These are phyloP conservation scores for Plectranthus barbatus DNA, from an alignment of 257 asterid species.

Conservation along the genomic window DNA sequence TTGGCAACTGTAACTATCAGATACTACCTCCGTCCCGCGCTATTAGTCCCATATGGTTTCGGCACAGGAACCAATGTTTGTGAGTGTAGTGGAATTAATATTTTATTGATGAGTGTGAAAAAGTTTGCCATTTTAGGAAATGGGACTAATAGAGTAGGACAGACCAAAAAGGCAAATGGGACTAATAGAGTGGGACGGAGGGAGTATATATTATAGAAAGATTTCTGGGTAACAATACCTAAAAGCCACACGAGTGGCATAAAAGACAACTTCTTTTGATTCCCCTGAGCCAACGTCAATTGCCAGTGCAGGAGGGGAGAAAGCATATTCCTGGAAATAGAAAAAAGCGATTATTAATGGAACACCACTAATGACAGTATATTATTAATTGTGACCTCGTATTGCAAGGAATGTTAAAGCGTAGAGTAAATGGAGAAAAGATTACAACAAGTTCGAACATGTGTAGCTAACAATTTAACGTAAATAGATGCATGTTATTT, in stretches of 20 bases:
- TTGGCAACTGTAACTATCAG: neutral
- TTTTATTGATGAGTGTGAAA: no score
- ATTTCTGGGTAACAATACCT: slow-evolving; percentile 38
- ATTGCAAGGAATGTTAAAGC: slow-evolving; percentile 4
- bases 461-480: slow-evolving; percentile 4
- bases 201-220: slow-evolving; percentile 2
- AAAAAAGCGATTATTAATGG: slow-evolving; percentile 15
- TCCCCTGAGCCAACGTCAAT: slow-evolving; percentile 91
- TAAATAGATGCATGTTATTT: neutral
- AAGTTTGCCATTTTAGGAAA: no score
- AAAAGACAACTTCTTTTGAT: slow-evolving; percentile 67
- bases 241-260: slow-evolving; percentile 90
- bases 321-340: slow-evolving; percentile 76
- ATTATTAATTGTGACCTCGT: slow-evolving; percentile 5
- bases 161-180: no score
- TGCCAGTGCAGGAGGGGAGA: slow-evolving; percentile 87
- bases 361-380: slow-evolving; percentile 11
- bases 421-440: neutral
- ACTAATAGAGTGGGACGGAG: no score
- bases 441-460: neutral
- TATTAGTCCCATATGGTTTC: no score
- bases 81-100: no score
- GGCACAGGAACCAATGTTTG: no score
- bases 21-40: no score
- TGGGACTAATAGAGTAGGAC: no score